A percentile compares a stretch with the other conserved stretches of the same genome.
Conservation (phyloP, 2,329 filamentous ascomycete species). For the Elsinoe fawcettii region DNA sequence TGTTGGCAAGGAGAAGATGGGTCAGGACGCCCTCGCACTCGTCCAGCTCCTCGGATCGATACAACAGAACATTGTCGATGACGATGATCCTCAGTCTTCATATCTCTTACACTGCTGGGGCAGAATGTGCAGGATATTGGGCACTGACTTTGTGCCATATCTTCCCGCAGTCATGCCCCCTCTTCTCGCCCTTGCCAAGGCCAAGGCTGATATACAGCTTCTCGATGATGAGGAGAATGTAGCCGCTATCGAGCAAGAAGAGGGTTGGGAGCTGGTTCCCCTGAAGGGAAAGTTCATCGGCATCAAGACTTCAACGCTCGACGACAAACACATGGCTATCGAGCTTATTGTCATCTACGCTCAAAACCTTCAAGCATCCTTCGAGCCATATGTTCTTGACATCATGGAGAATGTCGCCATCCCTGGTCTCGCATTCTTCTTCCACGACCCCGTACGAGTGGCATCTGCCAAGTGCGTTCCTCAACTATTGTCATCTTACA, state of each 20-base stretch:
- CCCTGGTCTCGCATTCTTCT: slow-evolving; percentile 93
- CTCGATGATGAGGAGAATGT: slow-evolving; percentile 93
- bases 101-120: slow-evolving; percentile 99
- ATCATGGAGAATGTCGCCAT: slow-evolving; percentile 97
- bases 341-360: slow-evolving; percentile 96
- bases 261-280: slow-evolving; percentile 95
- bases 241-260: slow-evolving; percentile 84
- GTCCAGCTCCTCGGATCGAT: slow-evolving; percentile 83
- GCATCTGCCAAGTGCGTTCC: slow-evolving; percentile 93
- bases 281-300: slow-evolving; percentile 97
- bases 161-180: slow-evolving; percentile 90
- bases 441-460: slow-evolving; percentile 94
- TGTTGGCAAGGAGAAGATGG: slow-evolving; percentile 88
- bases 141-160: slow-evolving; percentile 84
- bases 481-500: slow-evolving; percentile 86
- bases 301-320: slow-evolving; percentile 91
- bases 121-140: slow-evolving; percentile 92
- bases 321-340: slow-evolving; percentile 99
- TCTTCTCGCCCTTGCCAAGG: slow-evolving; percentile 78
- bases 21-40: slow-evolving; percentile 74
- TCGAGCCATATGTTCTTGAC: slow-evolving; percentile 82
- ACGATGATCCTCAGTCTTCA: slow-evolving; percentile 91
- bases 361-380: slow-evolving; percentile 85
- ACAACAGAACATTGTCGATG: slow-evolving; percentile 75
- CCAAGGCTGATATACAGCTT: slow-evolving; percentile 94